Evolutionary conservation across 108 stramenopile genomes (phyloP).

Genomic region (Cyclotella choctawhatcheeana): DNA sequence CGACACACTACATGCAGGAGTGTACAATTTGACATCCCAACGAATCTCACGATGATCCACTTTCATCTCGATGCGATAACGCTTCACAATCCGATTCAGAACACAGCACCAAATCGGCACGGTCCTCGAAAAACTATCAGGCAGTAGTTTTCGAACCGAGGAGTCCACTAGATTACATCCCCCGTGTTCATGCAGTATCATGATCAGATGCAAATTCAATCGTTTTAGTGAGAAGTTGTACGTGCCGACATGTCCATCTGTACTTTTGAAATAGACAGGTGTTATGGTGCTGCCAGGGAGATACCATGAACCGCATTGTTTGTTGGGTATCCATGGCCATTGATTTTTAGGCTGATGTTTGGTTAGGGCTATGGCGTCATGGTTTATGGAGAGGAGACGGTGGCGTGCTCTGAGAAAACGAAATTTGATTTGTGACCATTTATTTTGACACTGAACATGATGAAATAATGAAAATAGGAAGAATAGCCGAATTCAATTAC

Average conservation of each 20-base stretch:
- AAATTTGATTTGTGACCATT: slow-evolving; percentile 2
- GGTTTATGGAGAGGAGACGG: slow-evolving; percentile 6
- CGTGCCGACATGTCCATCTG: slow-evolving; percentile 72
- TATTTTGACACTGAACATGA: not conserved
- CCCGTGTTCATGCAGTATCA: slow-evolving; percentile 28
- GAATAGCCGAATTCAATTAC: no score
- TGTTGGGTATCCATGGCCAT: slow-evolving; percentile 62
- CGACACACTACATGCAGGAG: slow-evolving; percentile 58
- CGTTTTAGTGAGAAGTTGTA: slow-evolving; percentile 68
- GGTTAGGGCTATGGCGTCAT: not conserved
- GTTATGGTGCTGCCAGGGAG: slow-evolving; percentile 23
- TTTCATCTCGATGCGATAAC: slow-evolving; percentile 46
- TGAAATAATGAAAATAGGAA: no score
- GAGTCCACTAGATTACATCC: slow-evolving; percentile 72
- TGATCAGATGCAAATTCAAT: slow-evolving; percentile 64
- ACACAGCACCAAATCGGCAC: slow-evolving; percentile 82
- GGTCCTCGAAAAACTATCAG: slow-evolving; percentile 76
- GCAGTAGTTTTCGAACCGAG: slow-evolving; percentile 60
- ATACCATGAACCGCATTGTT: slow-evolving; percentile 80
- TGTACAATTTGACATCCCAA: slow-evolving; percentile 61
- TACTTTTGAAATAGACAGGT: slow-evolving; percentile 73
- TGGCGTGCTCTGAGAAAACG: slow-evolving; percentile 12
- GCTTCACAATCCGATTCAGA: slow-evolving; percentile 62
- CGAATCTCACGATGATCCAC: not conserved
- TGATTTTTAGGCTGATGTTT: not conserved